phyloP scores from a whole-genome alignment of 2,329 filamentous ascomycete species.

The Ramularia collo-cygni region DNA sequence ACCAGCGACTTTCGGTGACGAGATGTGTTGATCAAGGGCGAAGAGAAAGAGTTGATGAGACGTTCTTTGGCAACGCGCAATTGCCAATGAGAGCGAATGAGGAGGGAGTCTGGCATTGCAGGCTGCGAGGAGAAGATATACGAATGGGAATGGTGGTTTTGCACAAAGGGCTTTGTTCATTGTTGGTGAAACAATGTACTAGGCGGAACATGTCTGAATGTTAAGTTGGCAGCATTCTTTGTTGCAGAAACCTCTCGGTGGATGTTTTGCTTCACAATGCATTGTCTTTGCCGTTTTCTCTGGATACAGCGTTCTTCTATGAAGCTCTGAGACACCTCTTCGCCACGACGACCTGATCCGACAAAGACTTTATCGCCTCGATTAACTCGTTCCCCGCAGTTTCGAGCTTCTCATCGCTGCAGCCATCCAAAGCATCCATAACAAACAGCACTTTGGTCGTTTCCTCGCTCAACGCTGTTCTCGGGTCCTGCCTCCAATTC shows the following conservation, averaged over 20 bases:
- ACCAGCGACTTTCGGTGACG: constrained; percentile 1
- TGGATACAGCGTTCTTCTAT: neutral
- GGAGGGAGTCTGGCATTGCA: constrained; percentile 1
- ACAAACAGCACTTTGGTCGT: constrained; percentile 34
- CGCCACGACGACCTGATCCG: constrained; percentile 11
- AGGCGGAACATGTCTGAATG: no score
- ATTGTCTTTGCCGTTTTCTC: no score
- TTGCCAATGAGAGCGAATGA: neutral
- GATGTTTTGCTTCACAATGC: no score
- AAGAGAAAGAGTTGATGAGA: neutral
- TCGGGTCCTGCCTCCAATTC: constrained; percentile 36
- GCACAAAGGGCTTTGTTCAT: no score
- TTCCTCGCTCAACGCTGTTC: constrained; percentile 31
- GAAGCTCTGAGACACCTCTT: constrained; percentile 2
- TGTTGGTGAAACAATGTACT: no score
- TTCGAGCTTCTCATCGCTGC: constrained; percentile 21
- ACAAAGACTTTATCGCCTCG: constrained; percentile 15
- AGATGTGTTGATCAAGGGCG: neutral
- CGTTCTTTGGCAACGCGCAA: neutral
- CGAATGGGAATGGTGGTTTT: neutral
- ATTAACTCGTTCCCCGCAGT: constrained; percentile 26
- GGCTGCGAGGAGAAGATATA: neutral
- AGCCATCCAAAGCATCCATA: constrained; percentile 27
- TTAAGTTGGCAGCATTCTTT: no score
- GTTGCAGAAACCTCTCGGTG: no score